Percentiles rank a stretch among this genome's conserved stretches.
phyloP scores from a whole-genome alignment of 2,329 filamentous ascomycete species.

The Alternaria arborescens region DNA sequence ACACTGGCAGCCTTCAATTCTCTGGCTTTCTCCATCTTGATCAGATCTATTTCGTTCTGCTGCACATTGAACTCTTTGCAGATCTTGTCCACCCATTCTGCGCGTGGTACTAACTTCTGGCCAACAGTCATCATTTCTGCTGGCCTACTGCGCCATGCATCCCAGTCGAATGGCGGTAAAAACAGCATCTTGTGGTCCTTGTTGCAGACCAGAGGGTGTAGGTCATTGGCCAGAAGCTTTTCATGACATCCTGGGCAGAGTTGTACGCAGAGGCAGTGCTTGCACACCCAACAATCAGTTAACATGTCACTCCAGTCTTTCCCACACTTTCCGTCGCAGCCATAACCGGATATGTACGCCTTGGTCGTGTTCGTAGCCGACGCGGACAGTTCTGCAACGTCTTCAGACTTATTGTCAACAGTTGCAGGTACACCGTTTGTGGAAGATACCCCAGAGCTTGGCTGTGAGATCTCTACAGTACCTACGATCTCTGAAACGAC shows the following conservation, averaged over 20 bases:
- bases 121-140: background rate
- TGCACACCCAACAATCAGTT: background rate
- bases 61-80: background rate
- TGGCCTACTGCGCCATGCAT: background rate
- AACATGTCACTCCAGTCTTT: background rate
- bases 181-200: conserved; percentile 1
- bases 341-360: background rate
- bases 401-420: background rate
- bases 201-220: background rate
- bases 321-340: background rate
- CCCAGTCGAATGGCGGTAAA: background rate
- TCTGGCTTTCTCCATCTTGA: background rate
- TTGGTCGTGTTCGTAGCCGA: background rate
- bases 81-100: background rate
- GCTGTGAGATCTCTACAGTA: background rate
- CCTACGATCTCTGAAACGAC: background rate
- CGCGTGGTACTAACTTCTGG: background rate
- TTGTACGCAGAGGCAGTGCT: background rate
- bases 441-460: background rate
- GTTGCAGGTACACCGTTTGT: background rate
- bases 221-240: background rate
- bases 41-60: background rate
- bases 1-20: background rate
- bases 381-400: background rate
- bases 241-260: background rate